A percentile compares a stretch with the other conserved stretches of the same genome.
phyloP scores from a whole-genome alignment of 257 asterid genomes.

The Leonotis leonurus region DNA sequence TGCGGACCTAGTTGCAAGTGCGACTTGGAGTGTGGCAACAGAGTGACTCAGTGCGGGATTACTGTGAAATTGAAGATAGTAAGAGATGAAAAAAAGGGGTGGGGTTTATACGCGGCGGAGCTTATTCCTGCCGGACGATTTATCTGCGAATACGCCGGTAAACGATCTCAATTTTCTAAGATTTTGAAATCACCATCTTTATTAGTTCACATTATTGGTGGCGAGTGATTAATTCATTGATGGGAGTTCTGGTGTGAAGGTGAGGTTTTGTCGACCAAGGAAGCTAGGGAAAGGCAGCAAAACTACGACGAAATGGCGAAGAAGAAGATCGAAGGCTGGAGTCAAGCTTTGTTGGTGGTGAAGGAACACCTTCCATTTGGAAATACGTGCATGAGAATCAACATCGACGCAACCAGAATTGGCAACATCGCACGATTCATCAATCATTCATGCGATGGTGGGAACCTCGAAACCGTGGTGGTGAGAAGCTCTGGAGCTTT shows the following conservation, averaged over 20 bases:
- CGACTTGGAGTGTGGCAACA: conserved; percentile 46
- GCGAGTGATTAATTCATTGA: not conserved
- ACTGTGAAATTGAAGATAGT: conserved; percentile 44
- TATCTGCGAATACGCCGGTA: conserved; percentile 86
- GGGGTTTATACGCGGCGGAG: conserved; percentile 72
- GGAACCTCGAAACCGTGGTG: conserved; percentile 50
- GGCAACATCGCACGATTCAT: conserved; percentile 81
- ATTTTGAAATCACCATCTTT: not conserved
- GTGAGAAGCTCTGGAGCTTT: conserved; percentile 77
- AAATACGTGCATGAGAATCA: conserved; percentile 63
- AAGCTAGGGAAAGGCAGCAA: conserved; percentile 55
- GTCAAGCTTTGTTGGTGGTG: conserved; percentile 75
- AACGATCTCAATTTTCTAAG: not conserved
- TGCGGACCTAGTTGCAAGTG: conserved; percentile 80
- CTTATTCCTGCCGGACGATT: conserved; percentile 49
- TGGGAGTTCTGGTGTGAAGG: conserved; percentile 28
- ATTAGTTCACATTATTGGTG: too few species aligned
- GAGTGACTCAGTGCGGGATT: conserved; percentile 62
- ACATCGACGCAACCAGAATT: conserved; percentile 72
- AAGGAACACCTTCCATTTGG: conserved; percentile 79
- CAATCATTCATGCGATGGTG: conserved; percentile 94
- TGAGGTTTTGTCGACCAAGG: conserved; percentile 72
- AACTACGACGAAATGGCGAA: conserved; percentile 45
- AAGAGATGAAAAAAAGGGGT: conserved; percentile 54
- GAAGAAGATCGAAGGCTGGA: conserved; percentile 21